Base-by-base conservation (phyloP, 2,329 filamentous ascomycete species). In the Stenocarpella maydis region DNA sequence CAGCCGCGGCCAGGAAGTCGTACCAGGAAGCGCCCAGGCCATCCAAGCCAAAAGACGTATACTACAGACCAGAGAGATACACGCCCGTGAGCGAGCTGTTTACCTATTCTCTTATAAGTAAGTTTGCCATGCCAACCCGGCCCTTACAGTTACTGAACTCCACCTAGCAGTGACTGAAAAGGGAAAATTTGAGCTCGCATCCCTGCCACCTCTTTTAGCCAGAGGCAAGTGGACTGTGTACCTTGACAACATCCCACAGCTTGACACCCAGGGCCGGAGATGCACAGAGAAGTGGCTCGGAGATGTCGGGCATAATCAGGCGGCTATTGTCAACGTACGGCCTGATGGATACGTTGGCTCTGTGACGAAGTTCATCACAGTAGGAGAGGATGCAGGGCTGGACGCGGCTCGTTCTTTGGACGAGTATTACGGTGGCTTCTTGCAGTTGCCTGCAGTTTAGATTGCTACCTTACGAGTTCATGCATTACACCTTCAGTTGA, bases 271-370 rank as follows among this genome's bases (percentile, higher is more conserved):
- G 19, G 82, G 83, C 45, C 74, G 80, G 45, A 77, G 82, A 39
- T 91, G 88, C 77, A 91, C 87, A 14, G 85, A 89, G 73, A 93
- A 92, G 77, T 94, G 91, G 91, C 81, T 92, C 3, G 90, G 88
- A 37, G 84, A 82, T 47, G 79, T 92, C 3, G 81, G 79, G 0
- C 80, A 82, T 0, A 81, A 84, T 10, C 86, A 91, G 72, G 86
- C 90, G 8, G 88, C 87, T 3, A 85, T 93, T 41, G 82, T 91
- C 39, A 90, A 91, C 74, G 88, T 94, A 1, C 84, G 91, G 4
- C 91, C 91, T 0, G 91, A 94, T 77, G 91, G 91, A 15, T 94
- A 93, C 76, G 87, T 93, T 6, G 91, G 91, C 1, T 88, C 85
- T 17, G 78, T 92, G 24, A 81, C 84, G 50, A 79, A 83, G 52